Evolutionary conservation across 2,329 filamentous ascomycete genomes (phyloP), one percentile per base, ranked within the genome.

Genomic region (Calonectria fujianensis): DNA sequence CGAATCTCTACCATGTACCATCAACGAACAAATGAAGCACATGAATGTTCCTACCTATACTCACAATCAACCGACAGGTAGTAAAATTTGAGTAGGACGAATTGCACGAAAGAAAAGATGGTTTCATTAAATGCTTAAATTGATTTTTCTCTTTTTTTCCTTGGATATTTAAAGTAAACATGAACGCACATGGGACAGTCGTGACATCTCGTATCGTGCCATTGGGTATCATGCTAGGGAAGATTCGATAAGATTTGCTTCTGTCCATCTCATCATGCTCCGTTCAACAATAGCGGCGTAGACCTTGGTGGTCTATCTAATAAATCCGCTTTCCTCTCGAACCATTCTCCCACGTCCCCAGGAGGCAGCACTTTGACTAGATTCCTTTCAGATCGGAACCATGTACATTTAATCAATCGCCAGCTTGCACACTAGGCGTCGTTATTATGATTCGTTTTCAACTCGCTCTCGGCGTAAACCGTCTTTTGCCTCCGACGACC

Each of bases 171-270:
- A 13, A 51, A 70, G 24, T 41, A 57, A 61, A 54, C 50, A 74
- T 61, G 51, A 41, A 70, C 35, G 51, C 67, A 66, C 51, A 50
- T 51, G 39, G 57, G 52, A 67, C 59, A 41, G 59, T 70, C 61
- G 45, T 69, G 52, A 51, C 64, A 54, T 64, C 48, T 74, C 64
- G 64, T 72, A 59, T 72, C 64, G 54, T 51, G 54, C 69, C 54
- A 69, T 64, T 72, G 64, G 73, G 73, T 74, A 72, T 74, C 73
- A 54, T 72, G 54, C 48, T 20, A 32, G 45, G 63, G 51, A 45
- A 63, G 61, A 45, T 32, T 20, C 48, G 67, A 16, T 67, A n/a
- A 57, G n/a, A 45, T 50, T 64, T 63, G 32, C 32, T 54, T 61
- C 31, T 48, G 35, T 35, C 24, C 51, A 51, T 37, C 41, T 41